phyloP scores from a whole-genome alignment of 352 stramenopile genomes.

The Pythium coloratum region DNA sequence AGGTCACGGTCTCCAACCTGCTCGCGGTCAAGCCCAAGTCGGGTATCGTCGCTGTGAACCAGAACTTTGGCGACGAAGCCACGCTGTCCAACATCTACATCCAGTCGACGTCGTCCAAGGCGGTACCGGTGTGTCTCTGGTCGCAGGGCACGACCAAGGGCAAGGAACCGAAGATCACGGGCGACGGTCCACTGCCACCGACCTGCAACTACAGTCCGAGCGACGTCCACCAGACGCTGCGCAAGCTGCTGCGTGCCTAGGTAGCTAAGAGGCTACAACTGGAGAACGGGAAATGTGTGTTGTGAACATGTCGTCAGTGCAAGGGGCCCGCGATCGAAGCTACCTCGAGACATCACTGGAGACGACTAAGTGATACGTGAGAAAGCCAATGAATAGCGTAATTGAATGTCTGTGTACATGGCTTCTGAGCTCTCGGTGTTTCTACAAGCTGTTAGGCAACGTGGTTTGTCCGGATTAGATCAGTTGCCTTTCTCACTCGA shows the following conservation, averaged over 20 bases:
- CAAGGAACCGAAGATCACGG: not conserved
- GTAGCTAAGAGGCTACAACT: not conserved
- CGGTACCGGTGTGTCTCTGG: slow-evolving; percentile 15
- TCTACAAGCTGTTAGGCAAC: too few species aligned
- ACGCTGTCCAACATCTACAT: slow-evolving; percentile 31
- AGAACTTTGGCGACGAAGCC: slow-evolving; percentile 37
- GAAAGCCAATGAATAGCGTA: too few species aligned
- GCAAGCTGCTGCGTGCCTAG: not conserved
- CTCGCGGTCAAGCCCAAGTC: slow-evolving; percentile 41
- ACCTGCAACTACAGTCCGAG: not conserved
- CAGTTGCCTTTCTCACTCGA: not conserved
- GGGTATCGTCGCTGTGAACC: slow-evolving; percentile 47
- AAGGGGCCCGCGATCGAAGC: too few species aligned
- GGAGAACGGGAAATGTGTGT: too few species aligned
- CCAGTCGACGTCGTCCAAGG: slow-evolving; percentile 22
- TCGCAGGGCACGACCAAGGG: not conserved
- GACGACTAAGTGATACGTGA: too few species aligned
- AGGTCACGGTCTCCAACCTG: slow-evolving; percentile 43
- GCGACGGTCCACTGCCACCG: not conserved
- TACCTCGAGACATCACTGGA: too few species aligned
- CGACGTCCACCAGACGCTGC: not conserved
- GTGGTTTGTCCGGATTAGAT: too few species aligned
- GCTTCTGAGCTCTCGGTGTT: too few species aligned
- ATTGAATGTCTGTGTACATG: too few species aligned
- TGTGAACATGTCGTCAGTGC: too few species aligned